phyloP scores from a whole-genome alignment of 2,329 filamentous ascomycete species.

The Microdochium bolleyi region DNA sequence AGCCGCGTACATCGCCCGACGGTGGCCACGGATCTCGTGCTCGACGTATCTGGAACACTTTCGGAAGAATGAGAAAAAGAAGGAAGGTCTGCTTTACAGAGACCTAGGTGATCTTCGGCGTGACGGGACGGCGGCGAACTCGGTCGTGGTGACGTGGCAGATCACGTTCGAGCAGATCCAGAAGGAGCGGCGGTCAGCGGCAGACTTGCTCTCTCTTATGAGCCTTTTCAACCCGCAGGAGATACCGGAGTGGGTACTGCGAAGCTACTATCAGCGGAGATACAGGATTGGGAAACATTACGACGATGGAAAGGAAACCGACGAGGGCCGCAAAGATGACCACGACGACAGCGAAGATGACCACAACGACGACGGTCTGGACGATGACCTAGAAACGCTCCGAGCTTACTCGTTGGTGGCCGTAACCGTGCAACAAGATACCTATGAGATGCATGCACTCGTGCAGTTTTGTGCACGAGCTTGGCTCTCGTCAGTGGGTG shows the following conservation, averaged over 20 bases:
- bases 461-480: too few species aligned
- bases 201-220: too few species aligned
- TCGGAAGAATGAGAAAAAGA: conserved; percentile 5
- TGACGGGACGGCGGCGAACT: conserved; percentile 12
- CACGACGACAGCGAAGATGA: not conserved
- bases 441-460: too few species aligned
- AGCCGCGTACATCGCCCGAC: conserved; percentile 1
- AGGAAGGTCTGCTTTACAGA: conserved; percentile 1
- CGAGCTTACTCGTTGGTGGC: too few species aligned
- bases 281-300: not conserved
- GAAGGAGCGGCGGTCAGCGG: conserved; percentile 16
- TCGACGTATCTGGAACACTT: not conserved
- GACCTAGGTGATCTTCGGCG: conserved; percentile 10
- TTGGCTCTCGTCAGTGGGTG: too few species aligned
- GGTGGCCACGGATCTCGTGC: conserved; percentile 19
- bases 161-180: too few species aligned
- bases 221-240: conserved; percentile 15
- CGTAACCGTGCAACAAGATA: too few species aligned
- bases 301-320: not conserved
- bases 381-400: too few species aligned
- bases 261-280: too few species aligned
- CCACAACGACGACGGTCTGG: not conserved
- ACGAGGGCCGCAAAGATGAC: not conserved
- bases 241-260: too few species aligned
- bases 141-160: too few species aligned